Evolutionary conservation across 1,284 basidiomycete genomes (phyloP).

Genomic region (Agroathelia rolfsii): DNA sequence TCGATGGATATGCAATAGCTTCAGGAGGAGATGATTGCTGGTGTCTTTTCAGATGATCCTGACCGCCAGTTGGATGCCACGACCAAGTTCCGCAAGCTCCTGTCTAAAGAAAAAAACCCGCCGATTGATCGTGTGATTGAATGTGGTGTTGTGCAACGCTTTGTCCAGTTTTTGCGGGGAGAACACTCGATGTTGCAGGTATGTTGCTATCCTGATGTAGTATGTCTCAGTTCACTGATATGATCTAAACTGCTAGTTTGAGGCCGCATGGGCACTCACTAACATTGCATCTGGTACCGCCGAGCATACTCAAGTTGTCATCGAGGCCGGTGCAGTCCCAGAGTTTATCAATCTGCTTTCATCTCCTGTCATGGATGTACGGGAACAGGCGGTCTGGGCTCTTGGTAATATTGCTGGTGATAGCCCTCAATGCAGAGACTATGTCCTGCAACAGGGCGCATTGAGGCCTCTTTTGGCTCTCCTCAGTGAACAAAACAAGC

Average conservation of each 20-base stretch:
- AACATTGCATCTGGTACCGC: conserved; percentile 99
- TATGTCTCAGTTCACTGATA: conserved; percentile 4
- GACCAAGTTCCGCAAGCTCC: conserved; percentile 93
- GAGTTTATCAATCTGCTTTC: conserved; percentile 93
- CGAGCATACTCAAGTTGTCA: conserved; percentile 97
- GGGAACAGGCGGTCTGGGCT: conserved; percentile 96
- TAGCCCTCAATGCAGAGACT: conserved; percentile 89
- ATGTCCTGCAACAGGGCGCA: conserved; percentile 73
- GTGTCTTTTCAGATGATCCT: conserved; percentile 86
- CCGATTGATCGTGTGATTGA: conserved; percentile 99
- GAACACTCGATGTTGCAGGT: conserved; percentile 95
- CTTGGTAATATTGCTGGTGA: conserved; percentile 95
- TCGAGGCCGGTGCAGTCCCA: conserved; percentile 90
- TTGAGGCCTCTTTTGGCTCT: conserved; percentile 63
- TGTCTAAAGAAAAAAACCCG: conserved; percentile 99
- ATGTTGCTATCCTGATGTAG: conserved; percentile 18
- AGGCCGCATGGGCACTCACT: conserved; percentile 98
- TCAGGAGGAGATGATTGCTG: conserved; percentile 86
- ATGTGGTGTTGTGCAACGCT: conserved; percentile 94
- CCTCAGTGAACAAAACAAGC: conserved; percentile 82
- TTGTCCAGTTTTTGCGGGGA: conserved; percentile 88
- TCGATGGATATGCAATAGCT: conserved; percentile 38
- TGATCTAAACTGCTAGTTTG: conserved; percentile 57
- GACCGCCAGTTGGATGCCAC: conserved; percentile 94
- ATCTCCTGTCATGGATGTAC: conserved; percentile 82